A percentile compares a stretch with the other conserved stretches of the same genome.
These are phyloP conservation scores for Fusarium gaditjirri DNA, from an alignment of 2,329 filamentous ascomycete species.

Conservation along the genomic window DNA sequence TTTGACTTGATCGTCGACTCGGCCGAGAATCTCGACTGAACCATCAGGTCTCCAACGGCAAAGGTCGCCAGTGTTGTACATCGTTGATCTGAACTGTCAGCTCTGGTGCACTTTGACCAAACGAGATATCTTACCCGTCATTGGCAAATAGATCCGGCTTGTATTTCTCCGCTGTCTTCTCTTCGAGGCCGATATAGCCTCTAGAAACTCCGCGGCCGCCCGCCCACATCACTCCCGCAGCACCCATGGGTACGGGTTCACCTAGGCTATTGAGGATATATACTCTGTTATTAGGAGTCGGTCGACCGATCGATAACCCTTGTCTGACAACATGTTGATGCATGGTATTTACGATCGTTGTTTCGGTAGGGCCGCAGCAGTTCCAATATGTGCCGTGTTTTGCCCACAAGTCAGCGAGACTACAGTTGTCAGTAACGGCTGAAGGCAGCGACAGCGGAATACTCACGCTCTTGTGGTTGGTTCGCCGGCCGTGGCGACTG, in stretches of 20 bases:
- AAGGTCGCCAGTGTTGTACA: constrained; percentile 71
- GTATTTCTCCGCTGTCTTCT: constrained; percentile 62
- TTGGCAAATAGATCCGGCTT: constrained; percentile 61
- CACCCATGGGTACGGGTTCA: constrained; percentile 57
- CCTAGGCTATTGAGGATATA: constrained; percentile 62
- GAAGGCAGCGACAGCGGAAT: not conserved
- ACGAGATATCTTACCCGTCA: constrained; percentile 57
- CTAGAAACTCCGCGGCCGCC: constrained; percentile 65
- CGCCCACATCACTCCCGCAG: constrained; percentile 65
- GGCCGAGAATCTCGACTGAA: constrained; percentile 64
- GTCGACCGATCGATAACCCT: constrained; percentile 63
- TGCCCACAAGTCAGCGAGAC: constrained; percentile 67
- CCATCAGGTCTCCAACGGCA: constrained; percentile 65
- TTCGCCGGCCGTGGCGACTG: constrained; percentile 66
- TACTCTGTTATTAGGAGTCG: constrained; percentile 59
- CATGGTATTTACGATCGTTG: constrained; percentile 69
- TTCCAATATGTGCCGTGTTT: constrained; percentile 62
- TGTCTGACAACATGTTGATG: constrained; percentile 59
- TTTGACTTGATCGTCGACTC: constrained; percentile 71
- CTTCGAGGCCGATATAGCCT: constrained; percentile 65
- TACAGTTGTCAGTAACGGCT: constrained; percentile 27
- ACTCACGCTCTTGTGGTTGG: constrained; percentile 58
- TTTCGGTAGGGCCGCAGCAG: constrained; percentile 69
- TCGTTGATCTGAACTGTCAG: constrained; percentile 42
- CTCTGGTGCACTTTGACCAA: too few species aligned